These are phyloP conservation scores for Pseudozyma thailandica DNA, from an alignment of 1,284 basidiomycete species.

Conservation along the genomic window DNA sequence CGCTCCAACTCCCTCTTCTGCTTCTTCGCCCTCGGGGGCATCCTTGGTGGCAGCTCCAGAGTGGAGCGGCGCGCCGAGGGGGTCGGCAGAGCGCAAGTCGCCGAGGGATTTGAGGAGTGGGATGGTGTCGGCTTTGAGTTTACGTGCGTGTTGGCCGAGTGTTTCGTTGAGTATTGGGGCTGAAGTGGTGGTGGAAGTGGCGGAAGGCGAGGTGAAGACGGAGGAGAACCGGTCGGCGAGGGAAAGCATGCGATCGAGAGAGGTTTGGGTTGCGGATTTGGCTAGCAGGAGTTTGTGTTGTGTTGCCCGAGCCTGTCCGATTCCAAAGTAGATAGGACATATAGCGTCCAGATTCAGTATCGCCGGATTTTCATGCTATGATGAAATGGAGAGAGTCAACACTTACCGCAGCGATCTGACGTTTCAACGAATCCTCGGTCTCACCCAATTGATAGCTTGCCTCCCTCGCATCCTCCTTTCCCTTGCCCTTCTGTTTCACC, in stretches of 20 bases:
- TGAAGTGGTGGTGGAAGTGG: not conserved
- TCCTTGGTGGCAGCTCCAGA: conserved; percentile 6
- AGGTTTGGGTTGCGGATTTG: conserved; percentile 20
- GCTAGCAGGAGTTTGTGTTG: conserved; percentile 47
- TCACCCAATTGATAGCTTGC: conserved; percentile 48
- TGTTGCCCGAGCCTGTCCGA: conserved; percentile 40
- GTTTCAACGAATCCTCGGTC: conserved; percentile 48
- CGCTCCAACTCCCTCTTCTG: conserved; percentile 50
- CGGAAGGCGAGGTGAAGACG: conserved; percentile 12
- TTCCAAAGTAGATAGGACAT: too few relatives aligned
- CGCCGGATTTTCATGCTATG: too few relatives aligned
- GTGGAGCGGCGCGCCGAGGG: conserved; percentile 49
- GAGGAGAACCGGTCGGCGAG: conserved; percentile 34
- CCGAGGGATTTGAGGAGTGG: conserved; percentile 44
- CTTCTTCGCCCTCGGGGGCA: conserved; percentile 6
- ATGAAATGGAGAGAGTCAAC: not conserved
- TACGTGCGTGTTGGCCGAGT: conserved; percentile 39
- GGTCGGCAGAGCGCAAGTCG: conserved; percentile 44
- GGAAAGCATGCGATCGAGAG: conserved; percentile 26
- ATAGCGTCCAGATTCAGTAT: too few relatives aligned
- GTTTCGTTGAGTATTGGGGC: conserved; percentile 22
- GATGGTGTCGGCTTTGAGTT: conserved; percentile 46
- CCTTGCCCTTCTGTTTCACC: conserved; percentile 4
- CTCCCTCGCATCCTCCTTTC: conserved; percentile 25
- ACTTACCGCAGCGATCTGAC: conserved; percentile 49